Evolutionary conservation across 805 yeast genomes (phyloP).

Genomic region (Candida railenensis): DNA sequence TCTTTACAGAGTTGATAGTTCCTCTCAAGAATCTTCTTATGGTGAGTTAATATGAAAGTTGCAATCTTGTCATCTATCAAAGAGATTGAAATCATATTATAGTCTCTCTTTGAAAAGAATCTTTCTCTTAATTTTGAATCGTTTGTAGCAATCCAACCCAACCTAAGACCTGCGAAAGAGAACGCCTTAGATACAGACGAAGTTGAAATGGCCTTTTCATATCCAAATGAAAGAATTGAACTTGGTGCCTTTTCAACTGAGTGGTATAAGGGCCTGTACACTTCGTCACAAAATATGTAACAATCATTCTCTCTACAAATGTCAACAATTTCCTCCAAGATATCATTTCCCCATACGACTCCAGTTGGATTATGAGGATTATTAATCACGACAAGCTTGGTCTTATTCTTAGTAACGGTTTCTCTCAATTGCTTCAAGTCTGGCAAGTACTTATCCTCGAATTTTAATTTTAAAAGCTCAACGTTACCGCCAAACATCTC

Average conservation of each 20-base stretch:
- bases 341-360: slow-evolving; percentile 33
- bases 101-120: slow-evolving; percentile 44
- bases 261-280: slow-evolving; percentile 53
- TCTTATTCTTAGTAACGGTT: slow-evolving; percentile 30
- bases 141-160: slow-evolving; percentile 51
- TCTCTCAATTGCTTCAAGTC: slow-evolving; percentile 28
- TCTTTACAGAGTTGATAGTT: slow-evolving; percentile 37
- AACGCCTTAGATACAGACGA: slow-evolving; percentile 56
- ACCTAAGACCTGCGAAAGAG: slow-evolving; percentile 50
- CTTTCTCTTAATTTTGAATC: slow-evolving; percentile 27
- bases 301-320: slow-evolving; percentile 33
- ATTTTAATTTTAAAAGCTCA: slow-evolving; percentile 28
- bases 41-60: slow-evolving; percentile 38
- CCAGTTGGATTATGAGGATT: slow-evolving; percentile 53
- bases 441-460: slow-evolving; percentile 36
- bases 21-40: slow-evolving; percentile 33
- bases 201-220: slow-evolving; percentile 44
- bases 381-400: slow-evolving; percentile 44
- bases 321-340: slow-evolving; percentile 32
- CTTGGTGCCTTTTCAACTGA: slow-evolving; percentile 29
- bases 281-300: slow-evolving; percentile 50
- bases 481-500: slow-evolving; percentile 37
- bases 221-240: slow-evolving; percentile 40
- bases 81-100: slow-evolving; percentile 50
- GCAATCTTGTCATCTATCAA: slow-evolving; percentile 47